Evolutionary conservation across 805 yeast species (phyloP), one percentile per base, ranked within the genome.

Genomic region (Isabelozyma heimii): DNA sequence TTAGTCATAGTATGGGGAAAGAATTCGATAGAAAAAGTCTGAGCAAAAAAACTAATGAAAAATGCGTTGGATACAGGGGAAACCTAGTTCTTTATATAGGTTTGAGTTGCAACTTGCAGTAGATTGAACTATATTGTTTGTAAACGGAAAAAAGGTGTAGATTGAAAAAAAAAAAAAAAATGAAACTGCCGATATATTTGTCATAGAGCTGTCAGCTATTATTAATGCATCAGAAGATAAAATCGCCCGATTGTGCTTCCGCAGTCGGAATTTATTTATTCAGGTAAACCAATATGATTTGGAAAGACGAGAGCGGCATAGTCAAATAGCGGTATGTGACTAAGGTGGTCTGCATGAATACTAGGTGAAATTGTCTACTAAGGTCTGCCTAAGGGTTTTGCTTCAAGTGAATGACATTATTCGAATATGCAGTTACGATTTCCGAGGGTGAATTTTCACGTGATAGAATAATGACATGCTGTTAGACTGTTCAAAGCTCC

Each of bases 1-100:
- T 42, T 38, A 26, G 50, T 39, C 55, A 52, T 52, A 7, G 14
- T 37, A 14, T 12, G 20, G 15, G 20, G 40, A 37, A 17, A 39
- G 20, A 39, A 14, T 16, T 8, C 4, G 8, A 5, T 39, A 20
- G 17, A 14, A 17, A 15, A 17, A 17, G n/a, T 39, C 12, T 16
- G n/a, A 20, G 16, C n/a, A 17, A 39, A 17, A 39, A 39, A 39
- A 39, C 13, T 15, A 17, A n/a, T 37, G 20, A 12, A n/a, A 37
- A 37, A 12, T 9, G 13, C 20, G 15, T 37, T 37, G 17, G 13
- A 8, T 4, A 37, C 15, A 39, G 20, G 24, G 20, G 26, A 39
- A 39, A 14, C 27, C 20, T 24, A 15, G 20, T 17, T 39, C 9
- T 15, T 17, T 39, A 13, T 17, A 37, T 14, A 16, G 40, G 14